A percentile compares a stretch with the other conserved stretches of the same genome.
Evolutionary conservation across 495 filamentous ascomycete genomes (phyloP).

Genomic region (Penicillium cosmopolitanum): DNA sequence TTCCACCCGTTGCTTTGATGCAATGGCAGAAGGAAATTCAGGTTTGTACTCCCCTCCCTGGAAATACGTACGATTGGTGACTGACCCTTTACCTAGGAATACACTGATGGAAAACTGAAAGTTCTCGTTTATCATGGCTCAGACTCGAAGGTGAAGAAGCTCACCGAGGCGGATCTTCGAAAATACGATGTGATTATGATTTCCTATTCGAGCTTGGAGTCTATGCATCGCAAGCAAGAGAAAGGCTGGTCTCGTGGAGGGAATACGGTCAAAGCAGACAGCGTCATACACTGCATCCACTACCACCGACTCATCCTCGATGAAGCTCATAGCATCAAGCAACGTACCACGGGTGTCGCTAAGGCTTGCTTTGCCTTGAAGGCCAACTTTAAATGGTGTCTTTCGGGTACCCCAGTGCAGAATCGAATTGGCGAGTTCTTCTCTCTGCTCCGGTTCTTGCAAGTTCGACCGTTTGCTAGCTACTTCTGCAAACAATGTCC

Average conservation of each 20-base stretch:
- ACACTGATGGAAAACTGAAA: constrained; percentile 86
- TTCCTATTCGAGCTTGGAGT: constrained; percentile 92
- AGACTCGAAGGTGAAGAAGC: constrained; percentile 76
- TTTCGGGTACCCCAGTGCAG: constrained; percentile 92
- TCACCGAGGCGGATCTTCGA: constrained; percentile 71
- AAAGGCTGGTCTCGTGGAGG: constrained; percentile 86
- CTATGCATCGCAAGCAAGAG: constrained; percentile 86
- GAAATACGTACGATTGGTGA: not conserved
- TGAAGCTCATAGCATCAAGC: constrained; percentile 96
- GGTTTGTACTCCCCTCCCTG: constrained; percentile 22
- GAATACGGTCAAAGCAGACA: constrained; percentile 77
- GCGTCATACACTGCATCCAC: constrained; percentile 79
- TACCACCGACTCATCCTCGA: constrained; percentile 94
- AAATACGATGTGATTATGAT: constrained; percentile 93
- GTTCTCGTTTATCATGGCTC: constrained; percentile 89
- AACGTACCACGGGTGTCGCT: constrained; percentile 84
- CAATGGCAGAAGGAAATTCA: constrained; percentile 95
- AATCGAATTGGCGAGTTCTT: constrained; percentile 98
- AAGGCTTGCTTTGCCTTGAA: constrained; percentile 90
- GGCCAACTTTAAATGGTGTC: constrained; percentile 88
- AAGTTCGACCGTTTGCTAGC: constrained; percentile 83
- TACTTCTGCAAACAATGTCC: constrained; percentile 88
- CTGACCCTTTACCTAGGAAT: constrained; percentile 49
- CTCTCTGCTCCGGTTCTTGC: constrained; percentile 87
- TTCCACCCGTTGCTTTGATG: constrained; percentile 94